Evolutionary conservation across 352 stramenopile species (phyloP).

Genomic region (Pythium phragmiticola): DNA sequence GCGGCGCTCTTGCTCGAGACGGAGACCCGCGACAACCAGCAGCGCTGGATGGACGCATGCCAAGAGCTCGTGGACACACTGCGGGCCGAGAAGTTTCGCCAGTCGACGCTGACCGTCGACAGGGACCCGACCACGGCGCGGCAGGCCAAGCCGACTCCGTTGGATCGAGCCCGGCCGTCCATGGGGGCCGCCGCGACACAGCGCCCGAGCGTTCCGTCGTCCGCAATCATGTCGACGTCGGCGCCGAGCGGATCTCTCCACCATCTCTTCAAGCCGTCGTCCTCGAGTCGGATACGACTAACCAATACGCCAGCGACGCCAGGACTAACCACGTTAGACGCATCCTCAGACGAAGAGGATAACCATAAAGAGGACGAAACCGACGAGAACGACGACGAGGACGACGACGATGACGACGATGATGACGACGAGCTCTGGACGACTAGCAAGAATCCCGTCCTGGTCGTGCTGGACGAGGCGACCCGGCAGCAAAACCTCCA

Average conservation of each 20-base stretch:
- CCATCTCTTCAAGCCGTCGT: background rate
- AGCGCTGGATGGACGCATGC: conserved; percentile 68
- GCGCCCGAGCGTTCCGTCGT: conserved; percentile 4
- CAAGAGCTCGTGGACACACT: conserved; percentile 67
- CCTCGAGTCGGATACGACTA: conserved; percentile 10
- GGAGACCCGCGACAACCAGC: conserved; percentile 60
- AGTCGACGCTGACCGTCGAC: conserved; percentile 27
- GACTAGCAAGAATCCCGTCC: conserved; percentile 9
- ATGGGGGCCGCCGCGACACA: background rate
- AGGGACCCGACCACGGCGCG: conserved; percentile 24
- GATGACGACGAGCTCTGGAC: conserved; percentile 28
- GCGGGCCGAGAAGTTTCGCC: conserved; percentile 62
- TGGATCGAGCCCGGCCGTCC: background rate
- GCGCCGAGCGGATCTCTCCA: background rate
- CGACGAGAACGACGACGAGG: conserved; percentile 2
- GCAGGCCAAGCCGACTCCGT: background rate
- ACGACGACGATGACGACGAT: conserved; percentile 8
- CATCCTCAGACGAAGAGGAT: conserved; percentile 24
- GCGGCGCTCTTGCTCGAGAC: conserved; percentile 64
- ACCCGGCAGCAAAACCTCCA: conserved; percentile 8
- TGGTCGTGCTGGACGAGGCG: conserved; percentile 16
- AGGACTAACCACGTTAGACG: background rate
- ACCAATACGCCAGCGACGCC: background rate
- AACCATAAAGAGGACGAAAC: conserved; percentile 6
- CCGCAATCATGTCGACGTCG: conserved; percentile 7